A percentile compares a stretch with the other conserved stretches of the same genome.
phyloP scores from a whole-genome alignment of 2,329 filamentous ascomycete genomes.

The Aspergillus sojae region DNA sequence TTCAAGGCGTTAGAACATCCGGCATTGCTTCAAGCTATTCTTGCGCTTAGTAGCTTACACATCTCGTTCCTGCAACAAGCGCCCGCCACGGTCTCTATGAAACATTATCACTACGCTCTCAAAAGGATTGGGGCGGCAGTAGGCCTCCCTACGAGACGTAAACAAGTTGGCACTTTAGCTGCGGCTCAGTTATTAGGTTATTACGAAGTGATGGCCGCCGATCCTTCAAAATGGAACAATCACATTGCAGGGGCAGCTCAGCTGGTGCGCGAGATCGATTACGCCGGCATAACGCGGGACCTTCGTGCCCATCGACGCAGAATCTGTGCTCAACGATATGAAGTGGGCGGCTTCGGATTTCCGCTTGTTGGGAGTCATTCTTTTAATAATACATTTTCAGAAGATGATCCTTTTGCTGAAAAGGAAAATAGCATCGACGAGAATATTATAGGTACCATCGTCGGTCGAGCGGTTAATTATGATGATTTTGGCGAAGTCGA shows the following conservation, averaged over 20 bases:
- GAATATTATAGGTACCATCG: conserved; percentile 58
- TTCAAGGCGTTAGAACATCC: conserved; percentile 81
- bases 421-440: conserved; percentile 57
- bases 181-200: conserved; percentile 84
- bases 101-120: conserved; percentile 87
- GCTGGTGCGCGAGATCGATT: conserved; percentile 80
- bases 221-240: conserved; percentile 94
- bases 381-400: conserved; percentile 39
- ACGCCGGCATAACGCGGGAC: conserved; percentile 70
- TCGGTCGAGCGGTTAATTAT: conserved; percentile 61
- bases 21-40: conserved; percentile 86
- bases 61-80: conserved; percentile 78
- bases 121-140: conserved; percentile 78
- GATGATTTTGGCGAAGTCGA: conserved; percentile 59
- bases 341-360: conserved; percentile 24
- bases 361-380: conserved; percentile 22
- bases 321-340: conserved; percentile 37
- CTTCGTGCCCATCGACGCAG: conserved; percentile 67
- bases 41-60: conserved; percentile 83
- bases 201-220: conserved; percentile 92
- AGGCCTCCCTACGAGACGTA: conserved; percentile 66
- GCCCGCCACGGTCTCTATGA: conserved; percentile 77
- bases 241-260: conserved; percentile 84
- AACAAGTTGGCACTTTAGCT: conserved; percentile 80
- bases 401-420: conserved; percentile 47